Evolutionary conservation across 192 early-diverging fungal genomes (phyloP), one percentile per base, ranked within the genome.

Genomic region (Neocallimastix lanati): DNA sequence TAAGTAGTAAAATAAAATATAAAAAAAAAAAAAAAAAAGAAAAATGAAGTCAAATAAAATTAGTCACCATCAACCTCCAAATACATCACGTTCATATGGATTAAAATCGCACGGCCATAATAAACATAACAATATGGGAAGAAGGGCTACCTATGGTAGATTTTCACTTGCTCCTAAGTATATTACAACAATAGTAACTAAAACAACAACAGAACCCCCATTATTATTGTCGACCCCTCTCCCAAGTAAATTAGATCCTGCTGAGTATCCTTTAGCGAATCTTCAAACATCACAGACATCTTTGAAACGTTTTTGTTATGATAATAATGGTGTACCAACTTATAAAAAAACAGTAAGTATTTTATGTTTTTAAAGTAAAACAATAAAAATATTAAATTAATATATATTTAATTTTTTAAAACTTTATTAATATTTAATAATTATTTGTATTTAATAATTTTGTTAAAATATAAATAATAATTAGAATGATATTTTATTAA

Each of bases 221-320:
- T 67, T 67, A 21, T 67, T 67, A 67, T 67, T 67, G n/a, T 67
- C 50, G n/a, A 67, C 50, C 25, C 50, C 25, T 67, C n/a, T 67
- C 76, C 86, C 88, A 33, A 85, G 84, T 33, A 40, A 85, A 35
- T 82, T 94, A 29, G 87, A 92, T 78, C 86, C 88, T 5, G 86
- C 88, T 16, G 82, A 87, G 77, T 96, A 91, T 80, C 93, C 93
- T 33, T 84, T 96, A 35, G 91, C 93, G 4, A 86, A 88, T 35
- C 87, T 89, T 30, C 88, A 90, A 11, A 93, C 93, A n/a, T n/a
- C n/a, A n/a, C n/a, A n/a, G n/a, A n/a, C n/a, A 12, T 89, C 92
- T 3, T 83, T 96, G 76, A 92, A 93, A 85, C 86, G 88, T 78
- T 93, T 96, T 86, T 91, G 90, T 33, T 91, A 94, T 81, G 93